Evolutionary conservation across 768 basidiomycete genomes (phyloP).

Genomic region (Termitomyces sp.): DNA sequence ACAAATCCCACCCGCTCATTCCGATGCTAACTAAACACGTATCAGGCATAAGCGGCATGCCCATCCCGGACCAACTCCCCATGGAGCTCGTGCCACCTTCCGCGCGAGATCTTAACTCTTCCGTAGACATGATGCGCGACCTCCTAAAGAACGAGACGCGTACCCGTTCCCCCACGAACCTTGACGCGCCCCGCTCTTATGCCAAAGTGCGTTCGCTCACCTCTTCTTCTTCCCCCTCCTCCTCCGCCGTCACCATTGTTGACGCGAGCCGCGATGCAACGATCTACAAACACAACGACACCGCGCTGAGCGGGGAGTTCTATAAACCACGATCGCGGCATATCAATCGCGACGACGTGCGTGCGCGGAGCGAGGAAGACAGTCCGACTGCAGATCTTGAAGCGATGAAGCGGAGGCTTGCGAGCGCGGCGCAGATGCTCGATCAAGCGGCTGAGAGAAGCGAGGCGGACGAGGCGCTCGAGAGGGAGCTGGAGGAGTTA

Average conservation of each 20-base stretch:
- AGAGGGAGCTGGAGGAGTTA: constrained; percentile 83
- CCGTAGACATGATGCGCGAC: constrained; percentile 84
- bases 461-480: constrained; percentile 85
- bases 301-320: constrained; percentile 41
- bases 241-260: constrained; percentile 34
- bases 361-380: constrained; percentile 65
- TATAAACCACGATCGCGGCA: constrained; percentile 84
- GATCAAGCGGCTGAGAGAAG: constrained; percentile 68
- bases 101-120: constrained; percentile 79
- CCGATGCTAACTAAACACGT: neutral
- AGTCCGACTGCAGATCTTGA: constrained; percentile 60
- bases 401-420: constrained; percentile 82
- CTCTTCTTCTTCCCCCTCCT: neutral
- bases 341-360: constrained; percentile 77
- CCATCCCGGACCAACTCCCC: constrained; percentile 83
- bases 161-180: constrained; percentile 51
- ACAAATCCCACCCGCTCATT: too few species aligned
- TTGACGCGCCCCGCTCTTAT: constrained; percentile 46
- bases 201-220: constrained; percentile 67
- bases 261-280: constrained; percentile 79
- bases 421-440: constrained; percentile 73
- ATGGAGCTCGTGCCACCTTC: constrained; percentile 90
- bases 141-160: constrained; percentile 85
- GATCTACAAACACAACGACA: constrained; percentile 80
- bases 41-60: constrained; percentile 86